Base-by-base conservation (phyloP, 345 rosid species). In the Arabidopsis arenosa region DNA sequence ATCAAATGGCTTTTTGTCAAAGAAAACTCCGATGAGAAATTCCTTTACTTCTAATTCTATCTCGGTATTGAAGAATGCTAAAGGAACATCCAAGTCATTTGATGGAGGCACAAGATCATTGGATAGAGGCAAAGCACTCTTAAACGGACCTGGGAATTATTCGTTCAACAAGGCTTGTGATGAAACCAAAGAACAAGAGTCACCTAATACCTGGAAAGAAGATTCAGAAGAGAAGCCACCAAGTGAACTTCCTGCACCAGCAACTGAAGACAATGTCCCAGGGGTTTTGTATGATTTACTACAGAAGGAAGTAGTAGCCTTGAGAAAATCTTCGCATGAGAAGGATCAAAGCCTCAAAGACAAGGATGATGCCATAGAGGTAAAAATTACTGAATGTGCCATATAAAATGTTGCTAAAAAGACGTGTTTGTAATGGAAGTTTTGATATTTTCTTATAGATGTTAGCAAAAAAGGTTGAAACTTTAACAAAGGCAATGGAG, bases 351-450 rank as follows among this genome's bases (percentile, higher is more conserved):
- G 97, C 84, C 95, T 95, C 40, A 95, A 95, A 87, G 99, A 95
- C 55, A 95, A 95, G 85, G 99, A 95, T 85, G 99, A 95, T 65
- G 99, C 99, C 36, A 95, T 95, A 43, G 97, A 95, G 97, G 99
- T 90, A 60, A 55, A 60, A 41, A 10, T 3, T 4, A 55, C 47
- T 33, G 64, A 51, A 58, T 64, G 56, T 12, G n/a, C 15, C 35
- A 49, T 69, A 35, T 53, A 75, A 28, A 76, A 63, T 36, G 63
- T 6, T 72, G 14, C 53, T 80, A 12, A 15, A 55, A 11, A 13
- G 60, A 66, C 2, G 10, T 35, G 37, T 43, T 10, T n/a, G 32
- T 45, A 36, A 62, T 52, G 15, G 39, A 53, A 71, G 57, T 68
- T 4, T 54, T 55, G 66, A 11, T 58, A 30, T 13, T 44, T 66